Conservation (phyloP, 1,139 yeast species). For the Scheffersomyces illinoinensis region DNA sequence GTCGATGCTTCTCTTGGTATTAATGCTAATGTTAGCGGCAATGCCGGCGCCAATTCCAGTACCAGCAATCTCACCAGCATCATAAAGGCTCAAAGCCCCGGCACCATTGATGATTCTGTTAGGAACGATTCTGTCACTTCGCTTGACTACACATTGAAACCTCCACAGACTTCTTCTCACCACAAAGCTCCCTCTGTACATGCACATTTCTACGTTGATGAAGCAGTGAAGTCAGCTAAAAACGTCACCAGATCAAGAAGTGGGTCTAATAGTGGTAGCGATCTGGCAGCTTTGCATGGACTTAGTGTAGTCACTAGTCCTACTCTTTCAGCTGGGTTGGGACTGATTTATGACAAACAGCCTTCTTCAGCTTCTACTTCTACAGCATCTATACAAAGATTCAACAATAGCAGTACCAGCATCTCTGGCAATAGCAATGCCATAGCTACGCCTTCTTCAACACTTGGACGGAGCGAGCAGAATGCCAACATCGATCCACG, state of each 20-base stretch:
- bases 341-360: background rate
- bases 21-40: constrained; percentile 6
- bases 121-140: constrained; percentile 21
- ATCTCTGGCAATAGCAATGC: constrained; percentile 1
- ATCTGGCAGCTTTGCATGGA: constrained; percentile 1
- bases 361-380: background rate
- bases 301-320: background rate
- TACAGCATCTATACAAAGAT: constrained; percentile 1
- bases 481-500: constrained; percentile 70
- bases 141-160: constrained; percentile 29
- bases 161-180: constrained; percentile 39
- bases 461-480: constrained; percentile 32
- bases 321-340: background rate
- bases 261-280: constrained; percentile 35
- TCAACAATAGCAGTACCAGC: constrained; percentile 1
- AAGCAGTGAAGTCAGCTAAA: constrained; percentile 56
- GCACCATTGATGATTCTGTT: constrained; percentile 5
- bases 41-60: constrained; percentile 6
- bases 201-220: constrained; percentile 80
- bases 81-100: constrained; percentile 11
- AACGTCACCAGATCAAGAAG: constrained; percentile 38
- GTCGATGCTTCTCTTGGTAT: background rate
- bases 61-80: constrained; percentile 1
- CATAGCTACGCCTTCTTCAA: background rate
- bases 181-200: constrained; percentile 66